These are phyloP conservation scores for Plicaturopsis crispa DNA, from an alignment of 768 basidiomycete genomes.

Conservation along the genomic window DNA sequence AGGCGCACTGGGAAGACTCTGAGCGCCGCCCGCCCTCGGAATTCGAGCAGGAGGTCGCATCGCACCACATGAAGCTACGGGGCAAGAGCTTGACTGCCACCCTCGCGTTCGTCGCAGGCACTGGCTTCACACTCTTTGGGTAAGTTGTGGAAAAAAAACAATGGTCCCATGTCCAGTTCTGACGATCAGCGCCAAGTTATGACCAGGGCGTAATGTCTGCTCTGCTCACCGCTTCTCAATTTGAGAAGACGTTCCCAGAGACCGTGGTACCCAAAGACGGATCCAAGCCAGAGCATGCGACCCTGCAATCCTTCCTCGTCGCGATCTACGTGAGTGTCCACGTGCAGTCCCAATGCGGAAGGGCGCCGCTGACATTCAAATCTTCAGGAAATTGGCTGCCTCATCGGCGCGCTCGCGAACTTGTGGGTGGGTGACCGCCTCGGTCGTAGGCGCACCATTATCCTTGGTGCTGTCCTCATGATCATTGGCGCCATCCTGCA, in stretches of 20 bases:
- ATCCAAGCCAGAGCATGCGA: slow-evolving; percentile 38
- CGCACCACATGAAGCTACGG: slow-evolving; percentile 25
- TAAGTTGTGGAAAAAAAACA: slow-evolving; percentile 15
- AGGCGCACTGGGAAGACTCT: slow-evolving; percentile 1
- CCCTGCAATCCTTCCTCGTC: slow-evolving; percentile 51
- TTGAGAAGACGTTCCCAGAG: slow-evolving; percentile 51
- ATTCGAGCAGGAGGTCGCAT: slow-evolving; percentile 23
- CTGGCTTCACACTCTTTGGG: slow-evolving; percentile 60
- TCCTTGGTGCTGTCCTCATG: slow-evolving; percentile 52
- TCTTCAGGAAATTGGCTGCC: slow-evolving; percentile 53
- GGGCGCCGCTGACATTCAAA: not conserved
- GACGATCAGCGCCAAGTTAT: slow-evolving; percentile 29
- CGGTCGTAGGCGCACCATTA: slow-evolving; percentile 52
- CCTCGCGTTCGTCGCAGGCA: slow-evolving; percentile 49
- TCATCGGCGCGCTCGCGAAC: slow-evolving; percentile 56
- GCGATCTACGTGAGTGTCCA: slow-evolving; percentile 43
- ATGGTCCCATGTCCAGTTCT: not conserved
- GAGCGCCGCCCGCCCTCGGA: slow-evolving; percentile 14
- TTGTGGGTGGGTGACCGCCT: slow-evolving; percentile 53
- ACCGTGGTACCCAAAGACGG: slow-evolving; percentile 31
- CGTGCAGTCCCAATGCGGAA: not conserved
- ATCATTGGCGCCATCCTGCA: slow-evolving; percentile 58
- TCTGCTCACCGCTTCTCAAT: slow-evolving; percentile 49
- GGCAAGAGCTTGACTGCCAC: slow-evolving; percentile 38
- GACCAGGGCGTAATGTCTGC: slow-evolving; percentile 72